A percentile compares a stretch with the other conserved stretches of the same genome.
These are phyloP conservation scores for Gossypium herbaceum DNA, from an alignment of 345 rosid species.

Conservation along the genomic window DNA sequence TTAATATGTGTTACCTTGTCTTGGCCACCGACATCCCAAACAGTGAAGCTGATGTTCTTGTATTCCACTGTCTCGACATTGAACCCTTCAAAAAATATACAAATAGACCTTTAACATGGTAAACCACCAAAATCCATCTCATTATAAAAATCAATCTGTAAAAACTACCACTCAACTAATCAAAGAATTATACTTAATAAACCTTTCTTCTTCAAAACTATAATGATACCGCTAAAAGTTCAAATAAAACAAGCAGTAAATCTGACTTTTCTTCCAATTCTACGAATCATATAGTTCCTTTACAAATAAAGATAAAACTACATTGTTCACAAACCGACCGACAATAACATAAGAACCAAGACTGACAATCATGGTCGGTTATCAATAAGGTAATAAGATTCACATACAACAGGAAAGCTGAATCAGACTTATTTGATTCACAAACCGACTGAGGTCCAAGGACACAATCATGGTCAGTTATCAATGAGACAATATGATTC, in stretches of 20 bases:
- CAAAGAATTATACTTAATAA: background rate
- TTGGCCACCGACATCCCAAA: conserved; percentile 95
- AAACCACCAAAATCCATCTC: background rate
- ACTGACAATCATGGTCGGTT: background rate
- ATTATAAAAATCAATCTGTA: background rate
- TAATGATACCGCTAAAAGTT: background rate
- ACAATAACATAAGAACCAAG: background rate
- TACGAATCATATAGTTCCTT: background rate
- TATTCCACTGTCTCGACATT: conserved; percentile 92
- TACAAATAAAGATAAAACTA: background rate
- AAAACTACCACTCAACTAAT: background rate
- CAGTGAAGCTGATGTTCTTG: conserved; percentile 87
- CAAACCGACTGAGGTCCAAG: background rate
- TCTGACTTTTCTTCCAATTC: background rate
- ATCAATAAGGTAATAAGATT: background rate
- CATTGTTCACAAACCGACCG: background rate
- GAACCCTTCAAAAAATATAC: conserved; percentile 45
- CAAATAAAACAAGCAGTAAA: conserved; percentile 1
- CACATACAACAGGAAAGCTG: background rate
- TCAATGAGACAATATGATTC: background rate
- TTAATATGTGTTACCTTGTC: conserved; percentile 56
- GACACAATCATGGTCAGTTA: too few relatives aligned
- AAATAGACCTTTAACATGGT: background rate
- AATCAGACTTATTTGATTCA: background rate
- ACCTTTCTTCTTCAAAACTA: background rate